Evolutionary conservation across 1,284 basidiomycete species (phyloP), one percentile per base, ranked within the genome.

Genomic region (Trichosporon sp.): DNA sequence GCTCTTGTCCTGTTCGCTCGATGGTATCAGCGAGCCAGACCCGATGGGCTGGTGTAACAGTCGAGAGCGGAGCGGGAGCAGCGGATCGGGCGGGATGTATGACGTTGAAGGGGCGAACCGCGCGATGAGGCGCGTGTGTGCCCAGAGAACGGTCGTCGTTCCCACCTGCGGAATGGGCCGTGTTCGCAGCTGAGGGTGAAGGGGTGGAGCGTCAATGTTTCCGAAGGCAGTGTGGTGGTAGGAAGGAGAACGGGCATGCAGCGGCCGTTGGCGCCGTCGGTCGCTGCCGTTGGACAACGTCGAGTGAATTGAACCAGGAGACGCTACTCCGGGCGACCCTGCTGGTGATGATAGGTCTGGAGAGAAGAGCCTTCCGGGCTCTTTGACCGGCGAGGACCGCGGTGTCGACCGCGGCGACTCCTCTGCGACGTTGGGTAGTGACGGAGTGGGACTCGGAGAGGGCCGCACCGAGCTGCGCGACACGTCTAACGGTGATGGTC

Each of bases 11-110:
- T 67, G 62, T 18, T 34, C 56, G 15, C 66, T 67, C 1, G 84
- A 78, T 25, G 85, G 67, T 70, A 15, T 58, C 12, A 75, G 74
- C 0, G 75, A 72, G 1, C 83, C 83, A 1, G 83, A 83, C 4
- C 83, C 83, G 31, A 84, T 74, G 0, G 83, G 83, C 66, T 82
- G 81, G 64, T 83, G 82, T 2, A 84, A 75, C 15, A 84, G 71
- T 18, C 77, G 68, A 3, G 80, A 76, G 9, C 81, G 77, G 1
- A 84, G 78, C 1, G 83, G 82, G 21, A 84, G 72, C 47, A 84
- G 71, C 0, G 83, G 82, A 60, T 84, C 83, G 21, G 83, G 83
- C 0, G 83, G 83, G 53, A 84, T 83, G 65, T 83, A 79, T 3
- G 76, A 68, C 25, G 77, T 75, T 0, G 83, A 81, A 29, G 83